Base-by-base conservation (phyloP, 352 stramenopile genomes). In the Phytophthora capsici region DNA sequence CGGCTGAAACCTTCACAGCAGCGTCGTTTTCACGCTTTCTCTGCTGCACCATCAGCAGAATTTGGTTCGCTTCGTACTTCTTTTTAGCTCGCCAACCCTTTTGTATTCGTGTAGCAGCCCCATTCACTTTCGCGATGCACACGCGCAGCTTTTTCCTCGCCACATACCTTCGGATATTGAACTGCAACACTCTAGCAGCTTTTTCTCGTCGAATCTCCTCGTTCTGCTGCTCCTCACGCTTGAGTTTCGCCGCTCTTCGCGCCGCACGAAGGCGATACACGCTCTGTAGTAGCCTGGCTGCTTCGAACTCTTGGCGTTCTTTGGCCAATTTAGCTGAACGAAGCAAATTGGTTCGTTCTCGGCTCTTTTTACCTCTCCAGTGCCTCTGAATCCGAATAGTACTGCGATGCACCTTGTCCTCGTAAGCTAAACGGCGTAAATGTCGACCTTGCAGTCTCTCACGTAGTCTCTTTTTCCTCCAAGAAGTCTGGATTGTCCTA, bases 351-450 rank as follows among this genome's bases (percentile, higher is more conserved):
- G 74, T 63, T 7, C 59, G 62, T 2, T 67, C 53, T 3, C 81
- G 79, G 14, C 68, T 70, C 14, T 73, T 57, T 48, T 82, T 86
- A 6, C 80, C 83, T 37, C 91, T 72, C 78, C 89, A 96, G 4
- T 82, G 55, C 13, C 88, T 73, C 67, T 98, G 91, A 26, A 98
- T 69, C n/a, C 67, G 82, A 10, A 71, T 58, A 1, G 81, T 78
- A 12, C 77, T 80, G 1, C 70, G 41, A 6, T 66, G 51, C 14
- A 71, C 12, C 48, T 68, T 71, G 7, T 68, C 51, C n/a, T 75
- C 62, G 23, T 71, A 54, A 0, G 56, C 60, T 16, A 54, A n/a
- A 13, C 66, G 58, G 3, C 48, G 45, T 44, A 69, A 28, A 45
- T 71, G 38, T 36, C 70, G 57, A n/a, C 64, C 34, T 3, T 46